phyloP scores from a whole-genome alignment of 2,329 filamentous ascomycete genomes.

The Didymellaceae sp. region DNA sequence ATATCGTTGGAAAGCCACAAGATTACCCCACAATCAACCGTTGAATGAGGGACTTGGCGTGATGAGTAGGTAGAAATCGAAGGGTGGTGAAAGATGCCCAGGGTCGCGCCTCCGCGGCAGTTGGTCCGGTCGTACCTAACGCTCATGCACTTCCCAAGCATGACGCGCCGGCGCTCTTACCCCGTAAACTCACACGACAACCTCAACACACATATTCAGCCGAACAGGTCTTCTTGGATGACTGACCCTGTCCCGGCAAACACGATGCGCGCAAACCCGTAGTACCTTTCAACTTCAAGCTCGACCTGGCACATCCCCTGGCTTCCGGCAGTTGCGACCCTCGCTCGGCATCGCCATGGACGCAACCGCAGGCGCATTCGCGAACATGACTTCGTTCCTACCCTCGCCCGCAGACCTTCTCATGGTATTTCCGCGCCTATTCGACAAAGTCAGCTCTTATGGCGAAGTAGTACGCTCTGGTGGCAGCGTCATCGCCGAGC shows the following conservation, averaged over 20 bases:
- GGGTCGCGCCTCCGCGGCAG: constrained; percentile 12
- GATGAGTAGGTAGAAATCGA: neutral
- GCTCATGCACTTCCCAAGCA: constrained; percentile 12
- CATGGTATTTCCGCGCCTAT: constrained; percentile 72
- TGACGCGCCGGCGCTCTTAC: constrained; percentile 6
- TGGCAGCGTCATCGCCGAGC: constrained; percentile 65
- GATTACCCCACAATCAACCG: no score
- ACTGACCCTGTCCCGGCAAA: constrained; percentile 4
- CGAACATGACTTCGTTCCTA: constrained; percentile 47
- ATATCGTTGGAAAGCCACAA: no score
- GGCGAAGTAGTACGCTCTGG: constrained; percentile 63
- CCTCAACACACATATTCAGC: constrained; percentile 1
- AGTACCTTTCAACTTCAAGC: neutral
- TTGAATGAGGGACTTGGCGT: neutral
- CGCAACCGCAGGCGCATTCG: constrained; percentile 27
- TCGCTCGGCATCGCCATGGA: constrained; percentile 28
- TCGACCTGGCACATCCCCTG: constrained; percentile 1
- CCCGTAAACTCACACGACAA: constrained; percentile 3
- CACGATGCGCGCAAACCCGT: constrained; percentile 6
- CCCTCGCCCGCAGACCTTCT: constrained; percentile 73
- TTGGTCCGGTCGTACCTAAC: constrained; percentile 11
- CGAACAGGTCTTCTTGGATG: constrained; percentile 6
- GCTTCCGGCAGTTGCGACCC: neutral
- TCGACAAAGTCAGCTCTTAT: constrained; percentile 71
- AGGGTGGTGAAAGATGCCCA: constrained; percentile 2